Evolutionary conservation across 352 stramenopile genomes (phyloP), one percentile per base, ranked within the genome.

Genomic region (Phytopythium litorale): DNA sequence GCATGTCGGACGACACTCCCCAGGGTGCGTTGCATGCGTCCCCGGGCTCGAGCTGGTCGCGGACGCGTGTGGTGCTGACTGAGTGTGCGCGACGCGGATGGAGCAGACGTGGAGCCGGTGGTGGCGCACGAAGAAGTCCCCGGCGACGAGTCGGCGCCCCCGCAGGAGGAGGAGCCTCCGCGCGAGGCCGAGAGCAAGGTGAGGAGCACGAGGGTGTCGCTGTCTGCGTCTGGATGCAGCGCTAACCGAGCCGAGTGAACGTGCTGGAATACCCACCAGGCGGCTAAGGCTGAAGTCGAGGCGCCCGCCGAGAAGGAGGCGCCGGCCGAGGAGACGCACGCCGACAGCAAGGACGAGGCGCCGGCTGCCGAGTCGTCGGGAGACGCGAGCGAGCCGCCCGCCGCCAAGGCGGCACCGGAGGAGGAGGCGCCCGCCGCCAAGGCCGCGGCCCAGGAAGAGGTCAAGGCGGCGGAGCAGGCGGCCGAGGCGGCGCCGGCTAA

Each of bases 401-500:
- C 65, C 42, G 72, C 70, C 23, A 40, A 40, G 35, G 9, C 35
- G 3, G 35, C 35, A 6, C 9, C 35, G 35, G 28, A 45, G 8
- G 51, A 73, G 6, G 71, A 74, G 58, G 48, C 60, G 11, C 56
- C 68, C 1, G 66, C 63, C 1, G 35, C 71, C 45, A 76, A 79
- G 52, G 25, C 67, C 30, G 64, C 72, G 42, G 71, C 67, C 43
- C 56, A 73, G 9, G 68, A 79, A 52, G 52, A 58, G 52, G 59
- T 68, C 19, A 91, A 94, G 66, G 78, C 73, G 38, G 85, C 86
- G 1, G 85, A 96, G 50, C 81, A 90, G 30, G 81, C 75, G 7
- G 73, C 78, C 15, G 83, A 96, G 63, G 81, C 76, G 58, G 79
- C 80, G 12, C 82, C 94, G 67, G 77, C 93, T 54, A 92, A 98